Evolutionary conservation across 345 rosid genomes (phyloP).

Genomic region (Microcos paniculata): DNA sequence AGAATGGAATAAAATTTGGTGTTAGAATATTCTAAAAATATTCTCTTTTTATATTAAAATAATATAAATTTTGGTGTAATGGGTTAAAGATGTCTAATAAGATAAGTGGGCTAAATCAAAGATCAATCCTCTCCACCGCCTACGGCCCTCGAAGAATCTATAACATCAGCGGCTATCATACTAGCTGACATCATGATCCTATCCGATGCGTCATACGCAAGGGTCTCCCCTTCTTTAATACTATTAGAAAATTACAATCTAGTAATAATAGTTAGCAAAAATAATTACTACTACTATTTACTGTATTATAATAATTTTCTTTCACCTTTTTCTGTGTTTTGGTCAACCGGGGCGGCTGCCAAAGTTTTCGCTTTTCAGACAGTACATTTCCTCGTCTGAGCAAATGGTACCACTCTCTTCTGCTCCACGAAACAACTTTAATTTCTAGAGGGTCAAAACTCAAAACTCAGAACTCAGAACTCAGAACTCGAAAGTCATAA

Average conservation of each 20-base stretch:
- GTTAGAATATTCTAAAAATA: too few relatives aligned
- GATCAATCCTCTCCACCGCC: neutral
- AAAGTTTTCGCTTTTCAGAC: neutral
- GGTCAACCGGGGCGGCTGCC: constrained; percentile 14
- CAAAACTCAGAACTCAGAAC: too few relatives aligned
- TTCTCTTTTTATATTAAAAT: too few relatives aligned
- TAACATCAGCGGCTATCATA: neutral
- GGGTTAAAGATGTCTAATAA: too few relatives aligned
- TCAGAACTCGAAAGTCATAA: too few relatives aligned
- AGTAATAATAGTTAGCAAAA: too few relatives aligned
- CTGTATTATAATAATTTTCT: neutral
- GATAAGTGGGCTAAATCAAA: neutral
- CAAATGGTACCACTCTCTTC: neutral
- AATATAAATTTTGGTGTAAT: too few relatives aligned
- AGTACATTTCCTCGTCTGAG: neutral
- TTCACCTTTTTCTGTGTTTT: neutral
- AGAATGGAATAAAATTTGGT: too few relatives aligned
- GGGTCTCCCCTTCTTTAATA: neutral
- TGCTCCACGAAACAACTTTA: neutral
- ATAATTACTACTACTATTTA: too few relatives aligned
- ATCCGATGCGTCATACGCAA: neutral
- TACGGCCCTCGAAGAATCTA: neutral
- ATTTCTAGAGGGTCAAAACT: too few relatives aligned
- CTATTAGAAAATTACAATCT: too few relatives aligned
- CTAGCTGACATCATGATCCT: neutral